phyloP scores from a whole-genome alignment of 306 rosid species.

The Sicyos edulis region DNA sequence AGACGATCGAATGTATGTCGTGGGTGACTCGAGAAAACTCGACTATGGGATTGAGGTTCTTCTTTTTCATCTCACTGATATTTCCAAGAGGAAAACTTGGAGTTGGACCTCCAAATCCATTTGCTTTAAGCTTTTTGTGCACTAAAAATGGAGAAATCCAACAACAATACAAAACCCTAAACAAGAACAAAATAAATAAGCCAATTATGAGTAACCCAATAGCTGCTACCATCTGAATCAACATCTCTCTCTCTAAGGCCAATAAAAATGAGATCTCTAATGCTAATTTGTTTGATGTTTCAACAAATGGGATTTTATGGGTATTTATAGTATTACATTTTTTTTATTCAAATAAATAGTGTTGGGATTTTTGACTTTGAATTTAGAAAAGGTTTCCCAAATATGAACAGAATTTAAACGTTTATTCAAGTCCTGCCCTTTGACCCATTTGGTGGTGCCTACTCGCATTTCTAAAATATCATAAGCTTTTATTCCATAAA shows the following conservation, averaged over 20 bases:
- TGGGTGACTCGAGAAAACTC: constrained; percentile 30
- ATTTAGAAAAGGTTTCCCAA: neutral
- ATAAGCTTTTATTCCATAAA: neutral
- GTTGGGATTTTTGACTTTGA: constrained; percentile 12
- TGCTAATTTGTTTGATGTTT: neutral
- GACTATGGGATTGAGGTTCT: constrained; percentile 10
- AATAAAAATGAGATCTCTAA: neutral
- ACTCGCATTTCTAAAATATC: neutral
- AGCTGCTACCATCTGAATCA: neutral
- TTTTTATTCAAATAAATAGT: neutral
- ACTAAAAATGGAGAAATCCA: constrained; percentile 33
- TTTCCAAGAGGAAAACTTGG: constrained; percentile 40
- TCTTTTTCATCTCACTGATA: constrained; percentile 49
- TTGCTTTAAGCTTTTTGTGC: constrained; percentile 39
- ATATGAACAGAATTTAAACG: neutral
- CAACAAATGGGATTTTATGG: neutral
- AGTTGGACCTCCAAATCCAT: constrained; percentile 64
- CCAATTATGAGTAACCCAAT: neutral
- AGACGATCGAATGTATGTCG: constrained; percentile 53
- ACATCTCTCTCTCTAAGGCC: neutral
- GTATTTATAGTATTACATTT: constrained; percentile 10
- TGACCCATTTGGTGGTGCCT: neutral
- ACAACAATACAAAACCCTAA: constrained; percentile 26
- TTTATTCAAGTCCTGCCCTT: neutral
- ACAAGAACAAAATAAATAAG: neutral